These are phyloP conservation scores for Vitis hybrid DNA, from an alignment of 177 flowering plant species.

Conservation along the genomic window DNA sequence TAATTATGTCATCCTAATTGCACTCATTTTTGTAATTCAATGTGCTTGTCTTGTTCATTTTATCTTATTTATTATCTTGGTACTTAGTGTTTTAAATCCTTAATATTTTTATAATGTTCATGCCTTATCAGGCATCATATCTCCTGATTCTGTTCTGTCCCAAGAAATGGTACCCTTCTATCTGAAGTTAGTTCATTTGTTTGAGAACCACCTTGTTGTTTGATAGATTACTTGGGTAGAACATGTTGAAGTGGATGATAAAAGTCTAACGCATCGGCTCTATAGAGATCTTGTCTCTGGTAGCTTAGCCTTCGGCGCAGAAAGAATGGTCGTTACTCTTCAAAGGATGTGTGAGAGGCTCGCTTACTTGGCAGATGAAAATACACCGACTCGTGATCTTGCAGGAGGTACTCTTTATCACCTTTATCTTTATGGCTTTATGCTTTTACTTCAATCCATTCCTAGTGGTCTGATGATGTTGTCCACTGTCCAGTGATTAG, in stretches of 20 bases:
- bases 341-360: conserved; percentile 72
- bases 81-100: not conserved
- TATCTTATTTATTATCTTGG: no score
- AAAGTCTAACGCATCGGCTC: conserved; percentile 42
- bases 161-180: no score
- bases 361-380: conserved; percentile 33
- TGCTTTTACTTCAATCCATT: not conserved
- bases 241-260: conserved; percentile 76
- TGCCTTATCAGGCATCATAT: no score
- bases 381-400: conserved; percentile 32
- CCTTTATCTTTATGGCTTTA: no score
- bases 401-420: conserved; percentile 46
- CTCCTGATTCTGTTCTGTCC: no score
- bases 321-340: conserved; percentile 65
- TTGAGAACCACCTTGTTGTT: not conserved
- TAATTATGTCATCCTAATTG: no score
- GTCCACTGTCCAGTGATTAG: conserved; percentile 18
- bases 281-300: conserved; percentile 57
- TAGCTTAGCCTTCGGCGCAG: conserved; percentile 68
- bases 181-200: no score
- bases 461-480: not conserved
- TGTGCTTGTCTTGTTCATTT: no score
- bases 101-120: not conserved
- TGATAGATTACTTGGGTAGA: conserved; percentile 80
- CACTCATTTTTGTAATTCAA: no score